Percentiles rank a stretch among this genome's conserved stretches.
phyloP scores from a whole-genome alignment of 2,329 filamentous ascomycete genomes.

The Chaetomium strumarium region DNA sequence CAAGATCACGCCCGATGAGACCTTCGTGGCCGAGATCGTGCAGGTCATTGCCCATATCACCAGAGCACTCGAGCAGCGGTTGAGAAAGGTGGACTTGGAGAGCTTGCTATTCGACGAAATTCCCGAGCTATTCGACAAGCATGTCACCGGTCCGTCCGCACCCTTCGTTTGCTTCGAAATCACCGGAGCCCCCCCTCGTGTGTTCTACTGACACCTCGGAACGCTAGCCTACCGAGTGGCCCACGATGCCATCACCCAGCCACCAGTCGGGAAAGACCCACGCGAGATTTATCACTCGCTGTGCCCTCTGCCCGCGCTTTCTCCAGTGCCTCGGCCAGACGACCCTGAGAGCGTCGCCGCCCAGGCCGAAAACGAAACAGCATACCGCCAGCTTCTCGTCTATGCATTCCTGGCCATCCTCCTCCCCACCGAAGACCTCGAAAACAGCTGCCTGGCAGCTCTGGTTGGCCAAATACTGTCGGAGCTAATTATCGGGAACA shows the following conservation, averaged over 20 bases:
- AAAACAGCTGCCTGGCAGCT: conserved; percentile 77
- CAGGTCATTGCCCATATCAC: conserved; percentile 91
- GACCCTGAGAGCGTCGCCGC: conserved; percentile 46
- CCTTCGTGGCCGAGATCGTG: conserved; percentile 80
- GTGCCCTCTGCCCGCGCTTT: conserved; percentile 73
- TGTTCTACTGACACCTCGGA: conserved; percentile 16
- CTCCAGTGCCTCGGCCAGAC: conserved; percentile 61
- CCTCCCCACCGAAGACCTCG: conserved; percentile 84
- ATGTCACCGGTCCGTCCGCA: conserved; percentile 60
- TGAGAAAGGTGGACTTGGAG: conserved; percentile 77
- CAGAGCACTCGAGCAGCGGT: conserved; percentile 75
- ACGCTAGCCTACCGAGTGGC: conserved; percentile 66
- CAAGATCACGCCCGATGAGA: conserved; percentile 84
- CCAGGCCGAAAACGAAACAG: conserved; percentile 70
- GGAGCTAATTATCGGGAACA: conserved; percentile 81
- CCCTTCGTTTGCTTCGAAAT: not conserved
- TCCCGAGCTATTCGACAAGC: conserved; percentile 71
- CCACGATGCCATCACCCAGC: conserved; percentile 49
- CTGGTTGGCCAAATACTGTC: conserved; percentile 84
- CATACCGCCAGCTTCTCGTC: conserved; percentile 84
- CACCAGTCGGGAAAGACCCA: conserved; percentile 55
- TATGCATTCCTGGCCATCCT: conserved; percentile 76
- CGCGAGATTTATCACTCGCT: conserved; percentile 77
- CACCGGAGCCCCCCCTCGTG: not conserved
- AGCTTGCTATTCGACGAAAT: conserved; percentile 81